Evolutionary conservation across 768 basidiomycete genomes (phyloP).

Genomic region (Epithele typhae): DNA sequence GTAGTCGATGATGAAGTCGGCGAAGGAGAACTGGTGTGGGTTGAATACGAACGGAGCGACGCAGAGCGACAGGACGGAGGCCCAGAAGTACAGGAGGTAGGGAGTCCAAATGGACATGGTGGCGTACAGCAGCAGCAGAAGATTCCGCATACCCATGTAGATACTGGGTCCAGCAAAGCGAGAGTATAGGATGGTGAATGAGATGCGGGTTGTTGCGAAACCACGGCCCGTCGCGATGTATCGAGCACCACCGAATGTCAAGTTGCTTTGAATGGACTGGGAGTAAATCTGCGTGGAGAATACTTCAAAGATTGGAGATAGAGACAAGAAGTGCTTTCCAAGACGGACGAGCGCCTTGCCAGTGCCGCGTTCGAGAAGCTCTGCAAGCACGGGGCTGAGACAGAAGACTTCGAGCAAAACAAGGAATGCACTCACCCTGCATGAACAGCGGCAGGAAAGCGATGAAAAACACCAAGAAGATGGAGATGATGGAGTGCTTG

Average conservation of each 20-base stretch:
- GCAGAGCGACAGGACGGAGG: conserved; percentile 91
- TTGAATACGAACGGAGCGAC: conserved; percentile 99
- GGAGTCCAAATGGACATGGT: conserved; percentile 92
- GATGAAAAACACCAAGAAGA: conserved; percentile 98
- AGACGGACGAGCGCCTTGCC: conserved; percentile 92
- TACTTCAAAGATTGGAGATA: conserved; percentile 97
- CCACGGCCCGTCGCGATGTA: conserved; percentile 99
- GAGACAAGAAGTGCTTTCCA: conserved; percentile 93
- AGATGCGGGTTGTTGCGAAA: conserved; percentile 95
- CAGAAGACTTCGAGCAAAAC: no score
- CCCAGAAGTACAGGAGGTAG: conserved; percentile 98
- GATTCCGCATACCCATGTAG: conserved; percentile 96
- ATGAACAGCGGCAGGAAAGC: conserved; percentile 95
- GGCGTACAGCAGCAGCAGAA: conserved; percentile 85
- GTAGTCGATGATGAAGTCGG: conserved; percentile 98
- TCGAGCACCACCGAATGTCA: conserved; percentile 96
- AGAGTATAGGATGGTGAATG: conserved; percentile 95
- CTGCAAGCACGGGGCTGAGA: no score
- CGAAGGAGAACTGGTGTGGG: conserved; percentile 97
- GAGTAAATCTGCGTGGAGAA: conserved; percentile 99
- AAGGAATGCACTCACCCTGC: conserved; percentile 58
- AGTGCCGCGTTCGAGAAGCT: conserved; percentile 94
- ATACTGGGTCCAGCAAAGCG: conserved; percentile 99
- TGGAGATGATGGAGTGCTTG: conserved; percentile 91
- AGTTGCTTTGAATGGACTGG: conserved; percentile 92